A percentile compares a stretch with the other conserved stretches of the same genome.
phyloP scores from a whole-genome alignment of 768 basidiomycete species.

The Hericium erinaceus region DNA sequence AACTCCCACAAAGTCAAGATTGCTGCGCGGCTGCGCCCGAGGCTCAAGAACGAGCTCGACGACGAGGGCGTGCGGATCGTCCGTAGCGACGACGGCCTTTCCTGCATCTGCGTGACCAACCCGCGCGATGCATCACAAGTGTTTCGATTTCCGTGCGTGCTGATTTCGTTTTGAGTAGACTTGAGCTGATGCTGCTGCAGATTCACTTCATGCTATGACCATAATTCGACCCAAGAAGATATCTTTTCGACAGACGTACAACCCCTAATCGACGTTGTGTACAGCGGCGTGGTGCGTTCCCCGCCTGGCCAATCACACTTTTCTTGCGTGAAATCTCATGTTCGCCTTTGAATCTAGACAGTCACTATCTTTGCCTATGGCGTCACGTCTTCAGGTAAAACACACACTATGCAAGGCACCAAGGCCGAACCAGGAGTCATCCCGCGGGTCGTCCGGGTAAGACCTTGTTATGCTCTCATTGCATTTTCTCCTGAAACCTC shows the following conservation, averaged over 20 bases:
- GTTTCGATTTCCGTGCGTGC: conserved; percentile 68
- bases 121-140: conserved; percentile 58
- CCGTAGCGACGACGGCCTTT: conserved; percentile 29
- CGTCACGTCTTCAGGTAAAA: conserved; percentile 87
- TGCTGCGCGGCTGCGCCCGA: conserved; percentile 60
- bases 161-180: neutral
- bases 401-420: conserved; percentile 87
- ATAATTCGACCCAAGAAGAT: conserved; percentile 59
- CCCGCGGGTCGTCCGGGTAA: conserved; percentile 66
- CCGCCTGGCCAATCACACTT: neutral
- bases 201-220: conserved; percentile 70
- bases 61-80: conserved; percentile 52
- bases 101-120: conserved; percentile 57
- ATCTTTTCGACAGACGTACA: conserved; percentile 70
- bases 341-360: conserved; percentile 34
- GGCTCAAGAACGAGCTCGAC: conserved; percentile 49
- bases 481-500: neutral
- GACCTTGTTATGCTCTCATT: conserved; percentile 11
- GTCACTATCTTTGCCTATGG: conserved; percentile 88
- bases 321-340: neutral
- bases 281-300: conserved; percentile 57
- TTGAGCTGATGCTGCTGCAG: conserved; percentile 25
- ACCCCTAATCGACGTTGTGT: conserved; percentile 72
- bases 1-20: conserved; percentile 51
- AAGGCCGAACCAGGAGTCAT: conserved; percentile 73